Evolutionary conservation across 495 filamentous ascomycete species (phyloP).

Genomic region (Thozetella sp.): DNA sequence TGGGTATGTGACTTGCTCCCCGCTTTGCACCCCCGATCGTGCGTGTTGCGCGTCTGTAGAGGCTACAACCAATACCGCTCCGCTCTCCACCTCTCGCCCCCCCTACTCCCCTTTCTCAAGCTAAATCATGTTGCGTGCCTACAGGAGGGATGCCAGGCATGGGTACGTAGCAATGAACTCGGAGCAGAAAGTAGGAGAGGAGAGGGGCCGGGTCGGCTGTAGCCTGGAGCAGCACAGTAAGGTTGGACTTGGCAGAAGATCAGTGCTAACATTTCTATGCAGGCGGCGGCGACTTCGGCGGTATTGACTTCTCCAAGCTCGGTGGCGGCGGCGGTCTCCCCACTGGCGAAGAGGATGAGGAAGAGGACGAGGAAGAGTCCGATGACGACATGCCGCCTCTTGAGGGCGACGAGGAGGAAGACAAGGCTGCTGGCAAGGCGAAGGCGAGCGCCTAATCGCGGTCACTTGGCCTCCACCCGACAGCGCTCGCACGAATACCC

Average conservation of each 20-base stretch:
- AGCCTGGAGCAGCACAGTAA: neutral
- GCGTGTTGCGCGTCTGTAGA: neutral
- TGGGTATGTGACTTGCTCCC: conserved; percentile 41
- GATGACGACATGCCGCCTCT: conserved; percentile 42
- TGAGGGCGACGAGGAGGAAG: conserved; percentile 49
- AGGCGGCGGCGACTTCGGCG: conserved; percentile 63
- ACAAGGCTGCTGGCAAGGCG: conserved; percentile 51
- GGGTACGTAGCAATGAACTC: conserved; percentile 44
- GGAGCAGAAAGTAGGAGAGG: too few species aligned
- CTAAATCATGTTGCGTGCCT: conserved; percentile 14
- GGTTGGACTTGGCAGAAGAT: conserved; percentile 5
- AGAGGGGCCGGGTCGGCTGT: neutral
- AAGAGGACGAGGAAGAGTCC: conserved; percentile 55
- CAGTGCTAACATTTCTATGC: conserved; percentile 20
- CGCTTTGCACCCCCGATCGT: neutral
- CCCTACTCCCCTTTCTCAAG: neutral
- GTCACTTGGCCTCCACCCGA: neutral
- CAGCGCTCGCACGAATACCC: neutral
- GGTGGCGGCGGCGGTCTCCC: conserved; percentile 60
- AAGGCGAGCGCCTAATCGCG: conserved; percentile 21
- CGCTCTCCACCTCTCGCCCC: neutral
- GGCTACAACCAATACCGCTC: too few species aligned
- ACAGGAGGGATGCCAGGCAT: conserved; percentile 48
- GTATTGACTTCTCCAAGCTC: conserved; percentile 92
- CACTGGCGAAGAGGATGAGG: conserved; percentile 55